A percentile compares a stretch with the other conserved stretches of the same genome.
Conservation (phyloP, 768 basidiomycete species). For the Boletellus ananiceps region DNA sequence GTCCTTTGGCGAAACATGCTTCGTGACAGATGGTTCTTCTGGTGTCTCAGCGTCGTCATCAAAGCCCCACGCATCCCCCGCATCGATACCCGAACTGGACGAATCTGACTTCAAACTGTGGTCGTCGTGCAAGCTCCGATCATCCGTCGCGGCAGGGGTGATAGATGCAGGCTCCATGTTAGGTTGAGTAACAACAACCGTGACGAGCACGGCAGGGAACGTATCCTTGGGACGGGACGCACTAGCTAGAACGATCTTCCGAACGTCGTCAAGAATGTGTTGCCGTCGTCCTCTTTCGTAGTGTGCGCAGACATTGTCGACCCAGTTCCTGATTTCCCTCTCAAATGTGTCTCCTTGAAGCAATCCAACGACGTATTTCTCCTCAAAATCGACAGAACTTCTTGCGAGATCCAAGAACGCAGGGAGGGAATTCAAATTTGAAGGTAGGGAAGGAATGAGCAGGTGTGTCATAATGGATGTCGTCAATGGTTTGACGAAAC, state of each 20-base stretch:
- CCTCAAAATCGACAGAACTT: conserved; percentile 66
- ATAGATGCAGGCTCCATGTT: not conserved
- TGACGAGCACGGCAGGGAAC: conserved; percentile 23
- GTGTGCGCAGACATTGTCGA: conserved; percentile 59
- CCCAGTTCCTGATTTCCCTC: conserved; percentile 62
- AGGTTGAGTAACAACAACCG: not conserved
- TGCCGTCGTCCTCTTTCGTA: conserved; percentile 76
- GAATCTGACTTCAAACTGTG: conserved; percentile 24
- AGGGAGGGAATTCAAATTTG: conserved; percentile 54
- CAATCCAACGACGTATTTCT: conserved; percentile 43
- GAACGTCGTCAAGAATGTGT: conserved; percentile 58
- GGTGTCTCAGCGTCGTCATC: conserved; percentile 40
- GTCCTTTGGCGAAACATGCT: conserved; percentile 16
- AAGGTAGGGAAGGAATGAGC: conserved; percentile 66
- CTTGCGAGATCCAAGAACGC: conserved; percentile 54
- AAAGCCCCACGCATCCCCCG: conserved; percentile 48
- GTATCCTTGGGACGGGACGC: conserved; percentile 17
- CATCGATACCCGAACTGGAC: conserved; percentile 20
- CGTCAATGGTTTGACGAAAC: conserved; percentile 57
- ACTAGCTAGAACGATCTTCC: conserved; percentile 47
- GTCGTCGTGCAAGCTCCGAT: conserved; percentile 46
- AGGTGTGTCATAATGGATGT: conserved; percentile 60
- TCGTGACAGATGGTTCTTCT: conserved; percentile 16
- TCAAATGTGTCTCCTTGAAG: conserved; percentile 47
- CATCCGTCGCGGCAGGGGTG: conserved; percentile 28